phyloP scores from a whole-genome alignment of 768 basidiomycete genomes.

The Sporobolomyces phaffii region DNA sequence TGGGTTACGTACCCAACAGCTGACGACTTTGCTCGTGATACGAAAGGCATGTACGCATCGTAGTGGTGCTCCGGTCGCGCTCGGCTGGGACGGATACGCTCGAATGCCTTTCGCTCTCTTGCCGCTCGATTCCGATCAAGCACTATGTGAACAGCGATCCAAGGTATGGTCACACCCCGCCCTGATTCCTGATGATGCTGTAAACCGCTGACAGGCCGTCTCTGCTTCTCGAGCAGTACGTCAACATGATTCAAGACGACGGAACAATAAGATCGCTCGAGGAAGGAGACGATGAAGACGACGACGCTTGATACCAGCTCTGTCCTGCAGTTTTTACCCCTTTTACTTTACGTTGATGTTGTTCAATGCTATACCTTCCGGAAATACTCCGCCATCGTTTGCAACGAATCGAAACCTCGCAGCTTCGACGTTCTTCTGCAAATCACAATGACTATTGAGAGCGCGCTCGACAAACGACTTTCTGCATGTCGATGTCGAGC shows the following conservation, averaged over 20 bases:
- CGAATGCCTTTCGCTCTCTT: slow-evolving; percentile 62
- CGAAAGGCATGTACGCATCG: slow-evolving; percentile 47
- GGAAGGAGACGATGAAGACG: slow-evolving; percentile 17
- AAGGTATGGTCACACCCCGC: slow-evolving; percentile 49
- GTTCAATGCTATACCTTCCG: no score
- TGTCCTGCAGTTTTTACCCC: not conserved
- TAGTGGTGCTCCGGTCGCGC: slow-evolving; percentile 43
- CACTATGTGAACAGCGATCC: slow-evolving; percentile 59
- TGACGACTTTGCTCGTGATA: no score
- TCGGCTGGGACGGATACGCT: slow-evolving; percentile 54
- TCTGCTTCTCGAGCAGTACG: slow-evolving; percentile 59
- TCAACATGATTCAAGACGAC: slow-evolving; percentile 27
- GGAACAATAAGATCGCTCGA: slow-evolving; percentile 31
- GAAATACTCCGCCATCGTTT: no score
- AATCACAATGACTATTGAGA: no score
- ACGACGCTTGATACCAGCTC: slow-evolving; percentile 6
- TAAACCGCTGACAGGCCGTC: no score
- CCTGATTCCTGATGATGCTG: not conserved
- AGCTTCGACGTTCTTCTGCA: no score
- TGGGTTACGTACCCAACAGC: no score
- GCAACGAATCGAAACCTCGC: no score
- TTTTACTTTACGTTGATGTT: no score
- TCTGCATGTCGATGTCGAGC: no score
- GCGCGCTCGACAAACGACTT: no score
- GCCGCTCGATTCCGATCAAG: slow-evolving; percentile 59